A percentile compares a stretch with the other conserved stretches of the same genome.
Evolutionary conservation across 2,329 filamentous ascomycete genomes (phyloP).

Genomic region (Pseudogymnoascus sp.): DNA sequence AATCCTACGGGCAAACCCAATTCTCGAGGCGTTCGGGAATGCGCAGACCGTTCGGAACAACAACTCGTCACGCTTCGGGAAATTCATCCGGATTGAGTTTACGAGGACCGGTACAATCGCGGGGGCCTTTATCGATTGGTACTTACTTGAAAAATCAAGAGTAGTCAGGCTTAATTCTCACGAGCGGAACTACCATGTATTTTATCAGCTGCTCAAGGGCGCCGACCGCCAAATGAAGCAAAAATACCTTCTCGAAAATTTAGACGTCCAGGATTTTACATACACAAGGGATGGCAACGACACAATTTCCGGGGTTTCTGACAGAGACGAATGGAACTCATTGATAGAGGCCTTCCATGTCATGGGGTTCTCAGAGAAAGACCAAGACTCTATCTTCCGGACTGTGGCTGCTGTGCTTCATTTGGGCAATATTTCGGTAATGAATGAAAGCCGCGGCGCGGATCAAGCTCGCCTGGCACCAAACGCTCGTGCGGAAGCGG

Average conservation of each 20-base stretch:
- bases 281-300: slow-evolving; percentile 92
- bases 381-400: slow-evolving; percentile 75
- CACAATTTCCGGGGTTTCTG: slow-evolving; percentile 82
- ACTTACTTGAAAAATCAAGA: slow-evolving; percentile 93
- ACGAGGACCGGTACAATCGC: slow-evolving; percentile 81
- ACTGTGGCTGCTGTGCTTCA: slow-evolving; percentile 90
- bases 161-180: slow-evolving; percentile 82
- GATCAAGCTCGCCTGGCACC: slow-evolving; percentile 81
- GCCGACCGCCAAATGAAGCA: slow-evolving; percentile 68
- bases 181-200: slow-evolving; percentile 94
- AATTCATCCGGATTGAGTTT: slow-evolving; percentile 98
- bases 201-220: slow-evolving; percentile 90
- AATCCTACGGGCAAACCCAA: slow-evolving; percentile 92
- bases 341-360: slow-evolving; percentile 88
- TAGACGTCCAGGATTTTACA: slow-evolving; percentile 78
- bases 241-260: slow-evolving; percentile 67
- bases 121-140: slow-evolving; percentile 98
- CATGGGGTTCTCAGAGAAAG: slow-evolving; percentile 85
- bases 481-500: slow-evolving; percentile 68
- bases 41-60: slow-evolving; percentile 97
- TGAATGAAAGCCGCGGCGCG: slow-evolving; percentile 82
- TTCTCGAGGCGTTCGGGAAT: slow-evolving; percentile 95
- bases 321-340: slow-evolving; percentile 81
- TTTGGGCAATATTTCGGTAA: slow-evolving; percentile 82
- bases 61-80: slow-evolving; percentile 96